Percentiles rank a stretch among this genome's conserved stretches.
Conservation (phyloP, 2,329 filamentous ascomycete genomes). For the Scedosporium dehoogii region DNA sequence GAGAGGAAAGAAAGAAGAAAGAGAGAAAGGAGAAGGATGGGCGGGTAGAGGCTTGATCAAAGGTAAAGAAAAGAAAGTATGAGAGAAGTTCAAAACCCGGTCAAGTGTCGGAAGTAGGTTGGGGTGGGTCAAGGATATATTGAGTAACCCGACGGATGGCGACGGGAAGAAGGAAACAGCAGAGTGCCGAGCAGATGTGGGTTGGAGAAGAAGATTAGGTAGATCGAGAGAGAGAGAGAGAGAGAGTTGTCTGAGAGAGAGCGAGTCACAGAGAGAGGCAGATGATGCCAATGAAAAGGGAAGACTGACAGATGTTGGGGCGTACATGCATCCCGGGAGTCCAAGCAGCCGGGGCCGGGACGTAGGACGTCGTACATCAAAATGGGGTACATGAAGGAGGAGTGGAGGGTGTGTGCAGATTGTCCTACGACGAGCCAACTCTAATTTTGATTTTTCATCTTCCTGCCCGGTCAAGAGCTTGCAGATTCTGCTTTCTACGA, state of each 20-base stretch:
- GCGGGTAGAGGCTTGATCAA: neutral
- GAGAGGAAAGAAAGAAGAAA: neutral
- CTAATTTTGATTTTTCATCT: neutral
- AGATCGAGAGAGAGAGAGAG: neutral
- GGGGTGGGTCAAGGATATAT: conserved; percentile 3
- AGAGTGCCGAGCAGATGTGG: neutral
- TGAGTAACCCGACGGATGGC: conserved; percentile 3
- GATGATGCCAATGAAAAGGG: neutral
- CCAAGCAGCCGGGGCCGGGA: neutral
- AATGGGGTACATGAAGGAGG: neutral
- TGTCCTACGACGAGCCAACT: neutral
- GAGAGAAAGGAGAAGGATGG: neutral
- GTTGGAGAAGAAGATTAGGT: neutral
- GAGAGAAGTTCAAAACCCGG: conserved; percentile 6
- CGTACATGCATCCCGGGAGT: neutral
- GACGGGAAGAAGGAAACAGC: neutral
- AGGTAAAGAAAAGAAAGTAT: neutral
- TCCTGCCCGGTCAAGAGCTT: neutral
- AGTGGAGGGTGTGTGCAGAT: neutral
- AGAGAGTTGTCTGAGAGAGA: neutral
- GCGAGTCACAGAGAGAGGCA: neutral
- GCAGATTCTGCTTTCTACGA: neutral
- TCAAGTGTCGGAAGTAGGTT: neutral
- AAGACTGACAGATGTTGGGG: neutral
- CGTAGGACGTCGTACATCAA: neutral